Conservation (phyloP, 495 filamentous ascomycete genomes). For the Aspergillus conjunctus region DNA sequence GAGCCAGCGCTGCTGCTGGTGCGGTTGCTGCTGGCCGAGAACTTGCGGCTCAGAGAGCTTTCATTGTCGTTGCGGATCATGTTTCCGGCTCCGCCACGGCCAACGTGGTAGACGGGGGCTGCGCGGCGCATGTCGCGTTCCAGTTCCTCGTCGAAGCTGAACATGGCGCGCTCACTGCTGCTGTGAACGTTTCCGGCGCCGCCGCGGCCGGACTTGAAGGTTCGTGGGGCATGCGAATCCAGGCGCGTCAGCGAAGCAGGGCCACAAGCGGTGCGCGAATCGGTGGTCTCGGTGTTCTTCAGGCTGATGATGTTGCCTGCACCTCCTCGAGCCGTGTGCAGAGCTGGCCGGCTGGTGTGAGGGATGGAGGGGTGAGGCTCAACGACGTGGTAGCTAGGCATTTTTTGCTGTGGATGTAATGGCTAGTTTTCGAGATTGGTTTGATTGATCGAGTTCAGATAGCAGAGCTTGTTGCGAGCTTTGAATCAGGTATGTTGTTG, state of each 20-base stretch:
- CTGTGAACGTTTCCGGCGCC: conserved; percentile 86
- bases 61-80: conserved; percentile 50
- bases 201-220: conserved; percentile 80
- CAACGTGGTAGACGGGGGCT: conserved; percentile 76
- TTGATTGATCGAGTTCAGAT: not conserved
- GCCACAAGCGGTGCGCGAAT: conserved; percentile 52
- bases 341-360: conserved; percentile 57
- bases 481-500: not conserved
- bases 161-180: conserved; percentile 66
- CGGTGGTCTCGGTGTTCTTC: conserved; percentile 63
- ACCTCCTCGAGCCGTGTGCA: conserved; percentile 83
- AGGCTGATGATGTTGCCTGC: conserved; percentile 78
- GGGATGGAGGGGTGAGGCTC: conserved; percentile 79
- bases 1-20: conserved; percentile 45
- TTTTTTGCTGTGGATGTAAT: conserved; percentile 20
- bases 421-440: not conserved
- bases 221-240: conserved; percentile 42
- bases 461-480: not conserved
- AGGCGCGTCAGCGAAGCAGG: conserved; percentile 53
- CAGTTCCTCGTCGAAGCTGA: conserved; percentile 93
- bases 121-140: conserved; percentile 64
- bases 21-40: conserved; percentile 40
- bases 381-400: conserved; percentile 64
- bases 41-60: conserved; percentile 41
- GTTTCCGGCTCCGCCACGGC: conserved; percentile 89